These are phyloP conservation scores for Aspergillus sp. DNA, from an alignment of 2,329 filamentous ascomycete species.

Conservation along the genomic window DNA sequence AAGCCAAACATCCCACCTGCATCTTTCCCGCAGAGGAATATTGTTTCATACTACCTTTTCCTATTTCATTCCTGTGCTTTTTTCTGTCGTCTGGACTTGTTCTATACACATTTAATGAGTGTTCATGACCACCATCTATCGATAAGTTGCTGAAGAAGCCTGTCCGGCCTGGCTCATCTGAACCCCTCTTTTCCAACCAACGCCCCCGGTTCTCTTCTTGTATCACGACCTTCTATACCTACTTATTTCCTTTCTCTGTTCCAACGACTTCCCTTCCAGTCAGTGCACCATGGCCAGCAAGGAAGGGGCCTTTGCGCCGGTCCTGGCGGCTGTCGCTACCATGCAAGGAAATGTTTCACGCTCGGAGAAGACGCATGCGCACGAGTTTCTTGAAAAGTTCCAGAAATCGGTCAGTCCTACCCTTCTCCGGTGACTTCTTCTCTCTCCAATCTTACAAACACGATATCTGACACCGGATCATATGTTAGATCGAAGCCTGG, in stretches of 20 bases:
- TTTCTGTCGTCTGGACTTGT: neutral
- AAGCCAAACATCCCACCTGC: constrained; percentile 20
- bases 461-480: constrained; percentile 5
- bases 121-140: constrained; percentile 15
- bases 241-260: constrained; percentile 13
- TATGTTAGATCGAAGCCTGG: constrained; percentile 75
- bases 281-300: constrained; percentile 58
- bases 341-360: constrained; percentile 80
- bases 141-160: constrained; percentile 15
- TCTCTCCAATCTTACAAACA: constrained; percentile 6
- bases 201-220: neutral
- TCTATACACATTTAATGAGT: constrained; percentile 11
- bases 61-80: neutral
- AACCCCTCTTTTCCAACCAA: constrained; percentile 14
- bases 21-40: constrained; percentile 1
- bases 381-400: constrained; percentile 86
- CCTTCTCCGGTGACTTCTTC: constrained; percentile 3
- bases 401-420: constrained; percentile 81
- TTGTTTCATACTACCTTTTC: constrained; percentile 3
- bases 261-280: constrained; percentile 9
- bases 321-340: constrained; percentile 80
- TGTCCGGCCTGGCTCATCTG: constrained; percentile 13
- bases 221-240: constrained; percentile 12
- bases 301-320: constrained; percentile 67
- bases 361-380: constrained; percentile 78